Base-by-base conservation (phyloP, 2,329 filamentous ascomycete genomes). In the Ceratocystis destructans region DNA sequence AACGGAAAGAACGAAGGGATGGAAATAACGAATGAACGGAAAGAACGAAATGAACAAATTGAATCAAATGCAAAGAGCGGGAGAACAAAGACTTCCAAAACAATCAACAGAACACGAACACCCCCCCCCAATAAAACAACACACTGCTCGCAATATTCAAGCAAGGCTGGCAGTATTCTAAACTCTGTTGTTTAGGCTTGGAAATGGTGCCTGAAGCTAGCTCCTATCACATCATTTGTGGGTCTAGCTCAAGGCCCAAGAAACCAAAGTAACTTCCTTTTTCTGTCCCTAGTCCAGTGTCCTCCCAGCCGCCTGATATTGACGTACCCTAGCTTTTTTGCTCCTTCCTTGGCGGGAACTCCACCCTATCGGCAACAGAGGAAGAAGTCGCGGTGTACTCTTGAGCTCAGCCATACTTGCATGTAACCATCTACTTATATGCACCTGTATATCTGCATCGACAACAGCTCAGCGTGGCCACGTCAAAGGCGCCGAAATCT, bases 281-380 rank as follows among this genome's bases (percentile, higher is more conserved):
- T 48, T 48, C 46, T 22, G n/a, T 50, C 15, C 48, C 33, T 8
- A 37, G 22, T 22, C 22, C 22, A 2, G 8, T 12, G 12, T 53
- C 28, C 53, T 59, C 53, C 53, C 53, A 59, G 53, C 53, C 53
- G 53, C 53, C 12, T 25, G 17, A 59, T 59, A 59, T 59, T 37
- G 10, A 33, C 25, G 2, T 12, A 59, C 28, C 22, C 53, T 28
- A n/a, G 15, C 25, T 31, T 31, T n/a, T n/a, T 50, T 17, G 15
- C 25, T 53, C 48, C 20, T 53, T 53, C 48, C 20, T 25, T 53
- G 48, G 48, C 48, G 20, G 20, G 48, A 37, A 28, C 48, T 53
- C 2, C 28, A 17, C n/a, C 53, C 15, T 3, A 31, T 6, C 25
- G 7, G 2, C 28, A 31, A 31, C 2, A n/a, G n/a, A n/a, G 1